Evolutionary conservation across 106 monocot genomes (phyloP).

Genomic region (Dioscorea alata): DNA sequence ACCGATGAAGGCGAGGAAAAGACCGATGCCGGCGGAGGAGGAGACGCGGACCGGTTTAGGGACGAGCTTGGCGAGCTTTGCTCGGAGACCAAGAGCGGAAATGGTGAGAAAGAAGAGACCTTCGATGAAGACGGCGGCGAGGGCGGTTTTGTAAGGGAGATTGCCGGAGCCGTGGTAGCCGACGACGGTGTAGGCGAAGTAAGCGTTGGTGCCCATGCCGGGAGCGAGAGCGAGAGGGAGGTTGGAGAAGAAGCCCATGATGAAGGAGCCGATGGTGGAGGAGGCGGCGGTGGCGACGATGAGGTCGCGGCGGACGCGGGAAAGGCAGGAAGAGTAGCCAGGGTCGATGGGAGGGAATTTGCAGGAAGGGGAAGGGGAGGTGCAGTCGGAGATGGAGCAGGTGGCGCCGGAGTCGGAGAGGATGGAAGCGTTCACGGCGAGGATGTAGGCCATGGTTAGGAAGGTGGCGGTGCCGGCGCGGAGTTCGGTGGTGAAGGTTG

Average conservation of each 20-base stretch:
- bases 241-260: slow-evolving; percentile 42
- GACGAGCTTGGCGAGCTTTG: slow-evolving; percentile 27
- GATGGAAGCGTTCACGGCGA: slow-evolving; percentile 45
- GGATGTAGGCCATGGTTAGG: slow-evolving; percentile 43
- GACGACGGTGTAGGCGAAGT: slow-evolving; percentile 43
- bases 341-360: slow-evolving; percentile 32
- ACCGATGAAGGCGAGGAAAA: slow-evolving; percentile 45
- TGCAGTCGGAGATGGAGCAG: slow-evolving; percentile 30
- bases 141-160: slow-evolving; percentile 24
- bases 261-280: slow-evolving; percentile 28
- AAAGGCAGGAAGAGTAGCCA: slow-evolving; percentile 35
- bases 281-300: slow-evolving; percentile 36
- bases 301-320: slow-evolving; percentile 38
- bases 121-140: slow-evolving; percentile 37
- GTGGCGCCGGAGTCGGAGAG: slow-evolving; percentile 41
- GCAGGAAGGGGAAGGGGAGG: slow-evolving; percentile 15
- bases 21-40: slow-evolving; percentile 37
- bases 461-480: slow-evolving; percentile 46
- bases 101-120: slow-evolving; percentile 36
- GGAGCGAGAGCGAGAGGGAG: slow-evolving; percentile 41
- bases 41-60: slow-evolving; percentile 27
- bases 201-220: slow-evolving; percentile 46
- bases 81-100: slow-evolving; percentile 23
- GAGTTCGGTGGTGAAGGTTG: slow-evolving; percentile 44
- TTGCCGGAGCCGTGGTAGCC: slow-evolving; percentile 41